Base-by-base conservation (phyloP, 768 basidiomycete species). In the Hericium alpestre region DNA sequence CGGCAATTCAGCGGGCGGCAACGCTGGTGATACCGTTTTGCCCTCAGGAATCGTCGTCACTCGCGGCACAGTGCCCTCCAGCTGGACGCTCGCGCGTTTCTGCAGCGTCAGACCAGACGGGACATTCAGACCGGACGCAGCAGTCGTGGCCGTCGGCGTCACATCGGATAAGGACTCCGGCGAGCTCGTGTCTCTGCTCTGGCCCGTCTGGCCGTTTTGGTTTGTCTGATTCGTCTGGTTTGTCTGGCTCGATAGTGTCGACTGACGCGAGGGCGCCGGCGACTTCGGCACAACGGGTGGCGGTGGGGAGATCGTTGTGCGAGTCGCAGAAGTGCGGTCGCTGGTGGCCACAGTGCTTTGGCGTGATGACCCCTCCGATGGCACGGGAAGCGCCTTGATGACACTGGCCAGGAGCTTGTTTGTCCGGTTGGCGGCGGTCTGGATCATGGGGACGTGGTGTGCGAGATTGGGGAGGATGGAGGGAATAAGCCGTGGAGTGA, bases 401-500 rank as follows among this genome's bases (percentile, higher is more conserved):
- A 95, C 91, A 55, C 79, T 80, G 61, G 85, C 81, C 13, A 99
- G 81, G 8, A 84, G 79, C 61, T 88, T 86, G 67, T 98, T 97
- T 40, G 93, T 93, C 38, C 86, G 81, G 48, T 82, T 77, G 1
- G 96, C 96, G 3, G 87, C 89, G 1, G 83, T 77, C 65, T 94
- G 90, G 58, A 98, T 97, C 77, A 87, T 87, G 0, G 82, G 74
- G 51, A 86, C 87, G 64, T 93, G 90, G 61, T 95, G 92, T 0
- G 95, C 93, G 51, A 99, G 84, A 65, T 95, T 96, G 8, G 93
- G 93, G 15, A 99, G 79, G 57, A 99, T 89, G 9, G 91, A 90
- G 9, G 90, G 87, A 47, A 99, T 86, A 48, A 99, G 83, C 41
- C 91, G 84, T 1, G 96, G 93, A 0, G 93, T 92, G 66, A 96